Percentiles rank a stretch among this genome's conserved stretches.
These are phyloP conservation scores for Fusarium equiseti DNA, from an alignment of 2,329 filamentous ascomycete species.

Conservation along the genomic window DNA sequence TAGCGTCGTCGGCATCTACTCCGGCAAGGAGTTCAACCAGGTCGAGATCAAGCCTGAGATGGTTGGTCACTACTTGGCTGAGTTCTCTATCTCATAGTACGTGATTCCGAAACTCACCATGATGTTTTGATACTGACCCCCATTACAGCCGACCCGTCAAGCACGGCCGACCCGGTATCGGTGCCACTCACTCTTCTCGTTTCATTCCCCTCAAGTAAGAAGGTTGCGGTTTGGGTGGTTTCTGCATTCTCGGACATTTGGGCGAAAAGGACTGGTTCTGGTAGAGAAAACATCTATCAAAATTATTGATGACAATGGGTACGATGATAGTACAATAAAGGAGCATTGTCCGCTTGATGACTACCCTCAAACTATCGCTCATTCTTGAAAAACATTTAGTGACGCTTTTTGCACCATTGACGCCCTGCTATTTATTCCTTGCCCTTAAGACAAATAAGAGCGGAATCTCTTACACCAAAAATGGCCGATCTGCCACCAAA, in stretches of 20 bases:
- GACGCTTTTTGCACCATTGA: constrained; percentile 5
- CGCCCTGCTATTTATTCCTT: neutral
- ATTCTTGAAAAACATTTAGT: constrained; percentile 18
- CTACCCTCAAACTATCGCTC: constrained; percentile 39
- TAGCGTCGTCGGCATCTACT: constrained; percentile 98
- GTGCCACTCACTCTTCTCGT: constrained; percentile 99
- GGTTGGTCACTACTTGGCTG: constrained; percentile 99
- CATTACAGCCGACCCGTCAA: constrained; percentile 92
- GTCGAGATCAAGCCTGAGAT: constrained; percentile 99
- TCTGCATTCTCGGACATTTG: constrained; percentile 68
- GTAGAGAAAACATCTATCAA: constrained; percentile 61
- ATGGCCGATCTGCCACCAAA: neutral
- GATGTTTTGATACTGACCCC: constrained; percentile 60
- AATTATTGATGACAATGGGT: constrained; percentile 60
- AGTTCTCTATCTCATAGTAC: constrained; percentile 99
- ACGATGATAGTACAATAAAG: constrained; percentile 60
- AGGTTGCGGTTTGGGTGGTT: constrained; percentile 65
- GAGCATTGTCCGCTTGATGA: constrained; percentile 55
- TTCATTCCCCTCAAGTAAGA: constrained; percentile 99
- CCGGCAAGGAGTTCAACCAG: constrained; percentile 99
- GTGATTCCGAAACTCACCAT: constrained; percentile 55
- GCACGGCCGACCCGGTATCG: constrained; percentile 99
- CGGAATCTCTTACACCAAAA: neutral
- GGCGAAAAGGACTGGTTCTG: constrained; percentile 70
- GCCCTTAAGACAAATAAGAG: neutral